Evolutionary conservation across 2,329 filamentous ascomycete genomes (phyloP).

Genomic region (Dothistroma pini): DNA sequence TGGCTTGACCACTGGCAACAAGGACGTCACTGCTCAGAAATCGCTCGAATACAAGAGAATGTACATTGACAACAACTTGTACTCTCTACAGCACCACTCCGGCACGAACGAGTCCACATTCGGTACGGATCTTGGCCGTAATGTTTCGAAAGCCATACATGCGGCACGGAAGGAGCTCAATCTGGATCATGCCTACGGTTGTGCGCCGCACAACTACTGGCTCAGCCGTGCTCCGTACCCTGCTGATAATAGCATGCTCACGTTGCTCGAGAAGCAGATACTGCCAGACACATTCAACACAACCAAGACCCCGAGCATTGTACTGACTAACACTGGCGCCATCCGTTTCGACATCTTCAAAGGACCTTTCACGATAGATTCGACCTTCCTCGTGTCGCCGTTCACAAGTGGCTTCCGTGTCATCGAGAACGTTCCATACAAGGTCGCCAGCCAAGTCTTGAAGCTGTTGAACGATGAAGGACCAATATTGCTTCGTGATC

Average conservation of each 20-base stretch:
- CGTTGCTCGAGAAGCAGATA: conserved; percentile 72
- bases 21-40: conserved; percentile 30
- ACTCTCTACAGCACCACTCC: conserved; percentile 77
- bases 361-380: conserved; percentile 83
- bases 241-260: conserved; percentile 70
- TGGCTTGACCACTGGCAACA: conserved; percentile 51
- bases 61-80: conserved; percentile 93
- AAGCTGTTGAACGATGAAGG: conserved; percentile 56
- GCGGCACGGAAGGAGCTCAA: conserved; percentile 65
- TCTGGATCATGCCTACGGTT: conserved; percentile 75
- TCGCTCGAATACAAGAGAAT: conserved; percentile 64
- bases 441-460: conserved; percentile 65
- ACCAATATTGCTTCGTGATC: conserved; percentile 42
- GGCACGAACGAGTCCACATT: conserved; percentile 69
- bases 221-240: conserved; percentile 75
- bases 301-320: conserved; percentile 58
- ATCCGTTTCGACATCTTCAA: conserved; percentile 96
- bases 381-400: conserved; percentile 79
- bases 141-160: conserved; percentile 67
- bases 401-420: conserved; percentile 77
- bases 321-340: conserved; percentile 82
- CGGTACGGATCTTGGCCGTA: conserved; percentile 67
- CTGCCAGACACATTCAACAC: conserved; percentile 54
- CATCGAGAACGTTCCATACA: conserved; percentile 76
- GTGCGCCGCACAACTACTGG: conserved; percentile 76